Conservation (phyloP, 441 rosid species). For the Flueggea neowawraea region DNA sequence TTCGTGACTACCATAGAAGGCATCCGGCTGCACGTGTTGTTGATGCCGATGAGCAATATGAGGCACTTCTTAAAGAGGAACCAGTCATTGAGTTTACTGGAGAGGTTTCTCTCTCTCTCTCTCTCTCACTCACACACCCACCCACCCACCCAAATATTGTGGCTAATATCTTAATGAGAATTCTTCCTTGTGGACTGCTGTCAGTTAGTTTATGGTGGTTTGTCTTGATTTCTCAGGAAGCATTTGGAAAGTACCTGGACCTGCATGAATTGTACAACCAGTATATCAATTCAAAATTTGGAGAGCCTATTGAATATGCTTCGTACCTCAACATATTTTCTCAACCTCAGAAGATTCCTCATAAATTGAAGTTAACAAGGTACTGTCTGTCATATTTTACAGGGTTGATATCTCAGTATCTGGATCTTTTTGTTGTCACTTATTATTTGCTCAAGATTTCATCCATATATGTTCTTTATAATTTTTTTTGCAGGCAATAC, state of each 20-base stretch:
- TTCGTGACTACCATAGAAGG: constrained; percentile 90
- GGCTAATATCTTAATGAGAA: neutral
- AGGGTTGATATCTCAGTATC: constrained; percentile 8
- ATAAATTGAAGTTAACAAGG: constrained; percentile 68
- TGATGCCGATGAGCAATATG: constrained; percentile 71
- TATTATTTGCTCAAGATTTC: constrained; percentile 4
- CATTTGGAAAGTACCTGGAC: constrained; percentile 79
- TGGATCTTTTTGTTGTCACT: constrained; percentile 16
- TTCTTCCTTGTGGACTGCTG: neutral
- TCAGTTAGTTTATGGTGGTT: neutral
- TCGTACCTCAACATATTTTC: constrained; percentile 80
- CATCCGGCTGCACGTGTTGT: constrained; percentile 83
- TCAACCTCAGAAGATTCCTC: constrained; percentile 52
- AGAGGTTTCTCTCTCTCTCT: constrained; percentile 39
- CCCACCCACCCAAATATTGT: neutral
- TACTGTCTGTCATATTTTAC: constrained; percentile 11
- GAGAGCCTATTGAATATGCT: constrained; percentile 82
- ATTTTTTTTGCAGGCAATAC: constrained; percentile 63
- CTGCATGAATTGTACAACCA: constrained; percentile 89
- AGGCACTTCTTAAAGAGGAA: constrained; percentile 78
- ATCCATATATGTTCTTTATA: neutral
- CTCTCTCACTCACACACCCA: too few species aligned
- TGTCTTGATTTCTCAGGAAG: constrained; percentile 56
- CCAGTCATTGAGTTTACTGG: constrained; percentile 86
- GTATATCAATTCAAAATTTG: constrained; percentile 83